Evolutionary conservation across 805 yeast genomes (phyloP).

Genomic region (Spathaspora arborariae): DNA sequence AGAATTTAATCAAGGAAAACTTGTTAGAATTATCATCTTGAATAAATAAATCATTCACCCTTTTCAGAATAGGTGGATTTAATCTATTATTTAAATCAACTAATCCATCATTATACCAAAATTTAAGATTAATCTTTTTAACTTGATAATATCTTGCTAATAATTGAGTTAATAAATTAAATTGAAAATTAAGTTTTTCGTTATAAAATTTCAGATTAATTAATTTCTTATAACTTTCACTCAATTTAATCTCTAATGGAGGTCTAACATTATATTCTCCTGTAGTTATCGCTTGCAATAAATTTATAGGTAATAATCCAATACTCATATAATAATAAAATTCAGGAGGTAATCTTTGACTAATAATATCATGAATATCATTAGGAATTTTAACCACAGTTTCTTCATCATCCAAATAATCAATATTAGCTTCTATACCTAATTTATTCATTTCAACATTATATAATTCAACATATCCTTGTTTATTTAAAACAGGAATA

Average conservation of each 20-base stretch:
- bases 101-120: constrained; percentile 49
- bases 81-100: constrained; percentile 48
- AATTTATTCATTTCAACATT: constrained; percentile 38
- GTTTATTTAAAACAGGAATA: constrained; percentile 67
- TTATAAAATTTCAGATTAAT: constrained; percentile 42
- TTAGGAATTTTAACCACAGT: constrained; percentile 52
- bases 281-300: constrained; percentile 63
- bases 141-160: constrained; percentile 84
- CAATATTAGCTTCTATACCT: constrained; percentile 20
- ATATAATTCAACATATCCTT: constrained; percentile 66
- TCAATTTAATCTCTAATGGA: constrained; percentile 56
- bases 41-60: constrained; percentile 22
- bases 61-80: constrained; percentile 49
- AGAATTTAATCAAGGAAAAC: constrained; percentile 25
- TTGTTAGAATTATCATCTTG: constrained; percentile 11
- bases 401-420: constrained; percentile 16
- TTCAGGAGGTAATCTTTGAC: constrained; percentile 84
- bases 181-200: constrained; percentile 55
- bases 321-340: constrained; percentile 74
- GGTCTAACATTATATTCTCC: constrained; percentile 61
- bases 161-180: constrained; percentile 65
- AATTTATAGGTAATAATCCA: constrained; percentile 64
- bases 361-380: constrained; percentile 77
- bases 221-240: constrained; percentile 55
- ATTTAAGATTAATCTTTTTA: constrained; percentile 52